Conservation (phyloP, 73 alveolate species). For the Urostyla sp. region DNA sequence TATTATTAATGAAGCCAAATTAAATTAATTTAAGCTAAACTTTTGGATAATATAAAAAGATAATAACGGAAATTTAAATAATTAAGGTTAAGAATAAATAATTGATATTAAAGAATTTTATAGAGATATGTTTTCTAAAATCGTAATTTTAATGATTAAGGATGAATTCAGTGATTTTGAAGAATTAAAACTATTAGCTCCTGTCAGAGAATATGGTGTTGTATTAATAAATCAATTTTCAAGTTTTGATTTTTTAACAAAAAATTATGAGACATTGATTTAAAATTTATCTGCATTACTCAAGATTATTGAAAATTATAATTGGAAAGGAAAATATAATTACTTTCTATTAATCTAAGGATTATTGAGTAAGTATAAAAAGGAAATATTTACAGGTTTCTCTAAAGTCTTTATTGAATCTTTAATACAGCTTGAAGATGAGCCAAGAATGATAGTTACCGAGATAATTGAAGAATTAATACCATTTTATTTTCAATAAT, state of each 20-base stretch:
- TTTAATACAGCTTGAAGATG: constrained; percentile 61
- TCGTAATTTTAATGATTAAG: not conserved
- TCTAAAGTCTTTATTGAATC: constrained; percentile 32
- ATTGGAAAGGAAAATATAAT: constrained; percentile 33
- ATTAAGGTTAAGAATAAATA: not conserved
- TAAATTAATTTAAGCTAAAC: no score
- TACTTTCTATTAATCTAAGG: constrained; percentile 31
- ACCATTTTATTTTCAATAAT: not conserved
- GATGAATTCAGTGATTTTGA: constrained; percentile 49
- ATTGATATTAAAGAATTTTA: no score
- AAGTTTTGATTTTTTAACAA: not conserved
- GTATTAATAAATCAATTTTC: not conserved
- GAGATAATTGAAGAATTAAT: constrained; percentile 50
- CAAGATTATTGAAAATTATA: constrained; percentile 22
- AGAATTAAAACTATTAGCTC: constrained; percentile 41
- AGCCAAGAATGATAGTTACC: constrained; percentile 58
- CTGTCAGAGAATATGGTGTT: constrained; percentile 44
- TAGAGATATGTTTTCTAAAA: not conserved
- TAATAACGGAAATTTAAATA: not conserved
- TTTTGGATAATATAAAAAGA: not conserved
- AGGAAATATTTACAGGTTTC: not conserved
- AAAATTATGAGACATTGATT: not conserved
- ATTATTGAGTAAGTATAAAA: not conserved
- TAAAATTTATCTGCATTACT: not conserved
- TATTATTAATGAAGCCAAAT: not conserved